phyloP scores from a whole-genome alignment of 2,329 filamentous ascomycete genomes.

The Meredithiella fracta region DNA sequence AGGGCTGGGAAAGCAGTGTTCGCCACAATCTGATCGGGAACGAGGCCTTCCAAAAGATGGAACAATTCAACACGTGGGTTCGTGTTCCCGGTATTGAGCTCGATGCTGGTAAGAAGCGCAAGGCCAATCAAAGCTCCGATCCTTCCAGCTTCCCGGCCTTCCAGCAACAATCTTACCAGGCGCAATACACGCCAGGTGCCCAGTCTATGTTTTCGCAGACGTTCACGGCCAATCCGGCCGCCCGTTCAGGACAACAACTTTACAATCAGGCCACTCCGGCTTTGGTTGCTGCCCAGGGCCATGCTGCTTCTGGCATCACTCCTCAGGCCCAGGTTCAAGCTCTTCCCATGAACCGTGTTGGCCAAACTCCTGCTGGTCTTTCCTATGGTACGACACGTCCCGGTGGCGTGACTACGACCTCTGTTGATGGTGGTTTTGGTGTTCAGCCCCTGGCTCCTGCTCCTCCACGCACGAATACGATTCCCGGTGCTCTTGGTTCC shows the following conservation, averaged over 20 bases:
- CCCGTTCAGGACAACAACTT: conserved; percentile 6
- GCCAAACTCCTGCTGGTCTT: conserved; percentile 3
- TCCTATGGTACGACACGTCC: conserved; percentile 4
- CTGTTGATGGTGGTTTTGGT: not conserved
- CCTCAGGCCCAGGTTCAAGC: conserved; percentile 11
- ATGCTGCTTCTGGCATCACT: conserved; percentile 4
- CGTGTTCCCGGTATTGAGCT: conserved; percentile 41
- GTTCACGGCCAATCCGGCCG: not conserved
- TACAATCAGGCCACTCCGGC: conserved; percentile 11
- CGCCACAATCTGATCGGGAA: conserved; percentile 47
- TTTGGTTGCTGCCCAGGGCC: conserved; percentile 10
- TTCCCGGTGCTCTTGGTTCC: not conserved
- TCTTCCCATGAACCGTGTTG: conserved; percentile 4
- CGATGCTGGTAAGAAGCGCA: conserved; percentile 45
- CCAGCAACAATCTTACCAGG: conserved; percentile 16
- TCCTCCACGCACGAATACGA: not conserved
- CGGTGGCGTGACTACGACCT: not conserved
- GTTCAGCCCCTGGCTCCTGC: conserved; percentile 1
- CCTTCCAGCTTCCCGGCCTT: conserved; percentile 22
- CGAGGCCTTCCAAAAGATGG: conserved; percentile 42
- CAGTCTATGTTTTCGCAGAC: conserved; percentile 7
- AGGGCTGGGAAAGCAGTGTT: conserved; percentile 51
- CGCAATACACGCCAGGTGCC: conserved; percentile 8
- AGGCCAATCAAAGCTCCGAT: conserved; percentile 33
- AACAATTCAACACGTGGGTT: conserved; percentile 39